Evolutionary conservation across 2,329 filamentous ascomycete species (phyloP), one percentile per base, ranked within the genome.

Genomic region (Sporothrix pallida): DNA sequence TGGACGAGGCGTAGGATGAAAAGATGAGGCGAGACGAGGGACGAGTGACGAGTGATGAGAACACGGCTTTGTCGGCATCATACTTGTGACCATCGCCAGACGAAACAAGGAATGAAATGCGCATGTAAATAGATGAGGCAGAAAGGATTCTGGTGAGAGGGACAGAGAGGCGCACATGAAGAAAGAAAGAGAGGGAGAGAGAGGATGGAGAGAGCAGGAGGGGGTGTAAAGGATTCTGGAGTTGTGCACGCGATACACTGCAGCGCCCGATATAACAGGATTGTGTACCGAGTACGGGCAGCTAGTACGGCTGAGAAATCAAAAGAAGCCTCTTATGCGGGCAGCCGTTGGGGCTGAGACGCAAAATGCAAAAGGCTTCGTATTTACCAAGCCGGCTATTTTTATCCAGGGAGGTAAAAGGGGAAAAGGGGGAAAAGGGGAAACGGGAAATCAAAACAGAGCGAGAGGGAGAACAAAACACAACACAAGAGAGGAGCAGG

Each of bases 1-100:
- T 70, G 78, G 80, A 77, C 70, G 65, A 54, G 20, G 50, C 17
- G 17, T 15, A 71, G n/a, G 31, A 71, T 15, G 2, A 15, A 46
- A 26, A 50, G 52, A 48, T 48, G 48, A 60, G 68, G 63, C 70
- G 58, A 68, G 56, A 58, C n/a, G 52, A 70, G 17, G 5, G 37
- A 46, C 42, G 58, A 13, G 31, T n/a, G 58, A 62, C 3, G 48
- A 13, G 31, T 31, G 31, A 20, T 4, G 20, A 23, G 56, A 42
- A 26, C 26, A 60, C 56, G 26, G 56, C 15, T 15, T 31, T 17
- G 26, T 26, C 23, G 26, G n/a, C 15, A 69, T 8, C 20, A 54
- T 48, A 48, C 52, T 46, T 58, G 15, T 76, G 76, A 75, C 76
- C 72, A 82, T 83, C 78, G 72, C 72, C 72, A 76, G 78, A 80